Evolutionary conservation across 176 grass and related monocot genomes (phyloP).

Genomic region (Musa troglodytarum): DNA sequence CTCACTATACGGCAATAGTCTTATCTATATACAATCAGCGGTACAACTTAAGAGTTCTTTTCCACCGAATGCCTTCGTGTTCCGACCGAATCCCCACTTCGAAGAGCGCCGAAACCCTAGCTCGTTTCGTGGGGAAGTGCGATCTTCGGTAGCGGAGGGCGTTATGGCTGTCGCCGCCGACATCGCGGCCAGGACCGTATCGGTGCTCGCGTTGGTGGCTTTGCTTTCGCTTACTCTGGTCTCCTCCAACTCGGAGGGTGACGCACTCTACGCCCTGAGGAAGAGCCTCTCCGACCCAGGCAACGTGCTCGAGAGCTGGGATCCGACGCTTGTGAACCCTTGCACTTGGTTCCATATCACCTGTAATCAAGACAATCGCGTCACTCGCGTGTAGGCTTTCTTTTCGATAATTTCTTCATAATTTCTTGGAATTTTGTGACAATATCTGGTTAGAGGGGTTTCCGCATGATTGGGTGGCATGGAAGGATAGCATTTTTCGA

Average conservation of each 20-base stretch:
- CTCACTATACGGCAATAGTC: background rate
- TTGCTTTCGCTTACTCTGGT: conserved; percentile 15
- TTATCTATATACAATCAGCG: background rate
- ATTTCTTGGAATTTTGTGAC: background rate
- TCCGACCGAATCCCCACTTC: background rate
- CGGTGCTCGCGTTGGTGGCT: conserved; percentile 8
- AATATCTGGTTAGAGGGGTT: too few species aligned
- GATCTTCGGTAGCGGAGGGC: background rate
- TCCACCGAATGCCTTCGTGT: background rate
- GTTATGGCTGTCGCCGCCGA: conserved; percentile 22
- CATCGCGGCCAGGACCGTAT: background rate
- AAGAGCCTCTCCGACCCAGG: conserved; percentile 10
- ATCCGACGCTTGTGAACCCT: conserved; percentile 21
- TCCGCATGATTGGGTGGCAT: too few species aligned
- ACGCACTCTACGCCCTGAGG: conserved; percentile 51
- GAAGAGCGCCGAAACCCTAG: conserved; percentile 4
- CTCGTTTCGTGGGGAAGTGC: background rate
- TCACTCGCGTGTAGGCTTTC: conserved; percentile 35
- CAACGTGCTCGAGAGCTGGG: conserved; percentile 21
- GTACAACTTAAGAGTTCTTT: background rate
- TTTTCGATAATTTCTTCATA: background rate
- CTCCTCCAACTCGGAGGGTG: conserved; percentile 41
- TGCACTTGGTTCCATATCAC: conserved; percentile 32
- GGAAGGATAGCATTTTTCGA: too few species aligned
- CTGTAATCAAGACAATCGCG: conserved; percentile 36